Conservation (phyloP, 768 basidiomycete genomes). For the Tricholoma flavovirens region DNA sequence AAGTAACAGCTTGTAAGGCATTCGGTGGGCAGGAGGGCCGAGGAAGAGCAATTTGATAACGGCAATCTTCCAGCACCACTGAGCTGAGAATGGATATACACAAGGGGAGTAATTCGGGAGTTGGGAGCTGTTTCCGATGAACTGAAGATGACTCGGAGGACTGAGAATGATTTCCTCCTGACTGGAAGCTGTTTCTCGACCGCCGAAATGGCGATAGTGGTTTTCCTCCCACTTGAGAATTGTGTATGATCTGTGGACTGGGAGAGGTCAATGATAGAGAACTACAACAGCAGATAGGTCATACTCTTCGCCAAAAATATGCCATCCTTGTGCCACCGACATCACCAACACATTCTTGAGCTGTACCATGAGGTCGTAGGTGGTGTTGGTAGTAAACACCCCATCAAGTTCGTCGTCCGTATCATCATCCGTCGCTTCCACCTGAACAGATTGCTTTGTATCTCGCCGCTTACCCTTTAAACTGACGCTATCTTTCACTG, state of each 20-base stretch:
- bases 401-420: slow-evolving; percentile 42
- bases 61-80: slow-evolving; percentile 66
- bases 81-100: slow-evolving; percentile 60
- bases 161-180: slow-evolving; percentile 42
- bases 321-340: slow-evolving; percentile 52
- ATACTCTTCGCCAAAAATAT: slow-evolving; percentile 55
- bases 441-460: slow-evolving; percentile 13
- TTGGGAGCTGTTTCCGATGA: slow-evolving; percentile 23
- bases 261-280: neutral
- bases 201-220: slow-evolving; percentile 40
- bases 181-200: slow-evolving; percentile 38
- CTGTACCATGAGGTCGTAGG: slow-evolving; percentile 58
- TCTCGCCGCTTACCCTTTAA: slow-evolving; percentile 23
- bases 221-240: slow-evolving; percentile 20
- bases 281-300: neutral
- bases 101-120: slow-evolving; percentile 50
- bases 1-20: slow-evolving; percentile 61
- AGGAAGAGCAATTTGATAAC: slow-evolving; percentile 53
- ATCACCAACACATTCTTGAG: slow-evolving; percentile 55
- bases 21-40: slow-evolving; percentile 67
- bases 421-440: slow-evolving; percentile 31
- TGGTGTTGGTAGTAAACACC: slow-evolving; percentile 57
- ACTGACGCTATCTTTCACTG: slow-evolving; percentile 40
- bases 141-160: slow-evolving; percentile 51
- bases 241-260: slow-evolving; percentile 16